These are phyloP conservation scores for Filosporella fistucella DNA, from an alignment of 495 filamentous ascomycete species.

Conservation along the genomic window DNA sequence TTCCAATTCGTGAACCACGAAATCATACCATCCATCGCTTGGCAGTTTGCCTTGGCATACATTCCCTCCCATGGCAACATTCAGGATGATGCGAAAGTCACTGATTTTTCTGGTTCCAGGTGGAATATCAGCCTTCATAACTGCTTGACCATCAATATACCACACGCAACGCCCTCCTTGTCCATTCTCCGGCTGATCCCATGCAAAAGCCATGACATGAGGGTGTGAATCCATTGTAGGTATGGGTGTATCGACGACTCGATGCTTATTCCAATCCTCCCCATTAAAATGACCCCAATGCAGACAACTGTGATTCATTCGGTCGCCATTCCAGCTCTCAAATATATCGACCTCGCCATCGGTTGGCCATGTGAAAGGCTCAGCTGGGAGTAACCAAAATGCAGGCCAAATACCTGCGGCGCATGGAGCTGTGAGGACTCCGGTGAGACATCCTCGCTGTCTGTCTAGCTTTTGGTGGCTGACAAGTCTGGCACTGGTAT, in stretches of 20 bases:
- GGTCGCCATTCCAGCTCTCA: slow-evolving; percentile 40
- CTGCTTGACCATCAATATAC: slow-evolving; percentile 38
- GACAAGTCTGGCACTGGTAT: slow-evolving; percentile 36
- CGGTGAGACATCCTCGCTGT: slow-evolving; percentile 32
- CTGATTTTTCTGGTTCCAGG: slow-evolving; percentile 33
- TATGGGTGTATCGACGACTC: slow-evolving; percentile 30
- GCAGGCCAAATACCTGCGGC: slow-evolving; percentile 41
- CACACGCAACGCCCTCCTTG: slow-evolving; percentile 30
- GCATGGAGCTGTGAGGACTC: slow-evolving; percentile 29
- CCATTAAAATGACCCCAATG: slow-evolving; percentile 40
- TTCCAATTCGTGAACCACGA: slow-evolving; percentile 34
- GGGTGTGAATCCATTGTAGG: slow-evolving; percentile 21
- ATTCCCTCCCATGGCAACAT: slow-evolving; percentile 42
- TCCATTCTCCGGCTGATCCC: slow-evolving; percentile 30
- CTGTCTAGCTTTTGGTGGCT: slow-evolving; percentile 32
- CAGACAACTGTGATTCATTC: slow-evolving; percentile 37
- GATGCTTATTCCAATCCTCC: slow-evolving; percentile 38
- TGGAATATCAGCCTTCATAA: slow-evolving; percentile 37
- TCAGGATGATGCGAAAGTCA: slow-evolving; percentile 36
- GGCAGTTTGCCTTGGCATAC: slow-evolving; percentile 35
- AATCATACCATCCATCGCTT: slow-evolving; percentile 34
- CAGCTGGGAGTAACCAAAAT: slow-evolving; percentile 38
- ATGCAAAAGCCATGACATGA: slow-evolving; percentile 32
- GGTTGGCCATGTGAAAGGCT: slow-evolving; percentile 49
- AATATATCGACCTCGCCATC: slow-evolving; percentile 61